Conservation (phyloP, 2,329 filamentous ascomycete species). For the Sporothrix brunneoviolacea region DNA sequence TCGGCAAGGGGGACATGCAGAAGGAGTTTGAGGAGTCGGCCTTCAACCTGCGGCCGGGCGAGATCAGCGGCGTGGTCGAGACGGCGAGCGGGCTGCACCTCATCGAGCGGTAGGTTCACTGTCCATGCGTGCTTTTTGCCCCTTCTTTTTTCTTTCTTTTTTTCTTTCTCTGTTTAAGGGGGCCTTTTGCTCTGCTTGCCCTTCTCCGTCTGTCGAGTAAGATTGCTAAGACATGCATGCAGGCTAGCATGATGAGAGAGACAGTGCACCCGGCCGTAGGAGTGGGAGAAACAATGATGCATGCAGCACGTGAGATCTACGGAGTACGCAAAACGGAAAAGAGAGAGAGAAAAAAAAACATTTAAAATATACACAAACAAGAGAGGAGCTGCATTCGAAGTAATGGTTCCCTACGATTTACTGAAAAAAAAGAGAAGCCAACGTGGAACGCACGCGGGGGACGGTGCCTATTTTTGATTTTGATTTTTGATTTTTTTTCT, state of each 20-base stretch:
- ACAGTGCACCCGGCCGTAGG: neutral
- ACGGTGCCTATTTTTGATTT: too few species aligned
- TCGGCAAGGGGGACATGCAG: conserved; percentile 94
- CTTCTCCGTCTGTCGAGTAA: neutral
- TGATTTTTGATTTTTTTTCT: too few species aligned
- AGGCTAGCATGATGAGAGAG: neutral
- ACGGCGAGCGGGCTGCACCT: conserved; percentile 92
- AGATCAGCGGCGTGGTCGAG: conserved; percentile 82
- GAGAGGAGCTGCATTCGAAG: too few species aligned
- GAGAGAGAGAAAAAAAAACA: too few species aligned
- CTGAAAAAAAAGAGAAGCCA: too few species aligned
- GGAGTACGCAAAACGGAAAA: too few species aligned
- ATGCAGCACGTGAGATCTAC: too few species aligned
- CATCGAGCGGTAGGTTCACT: conserved; percentile 70
- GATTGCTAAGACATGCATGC: neutral
- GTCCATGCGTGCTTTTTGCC: neutral
- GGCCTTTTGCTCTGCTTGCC: neutral
- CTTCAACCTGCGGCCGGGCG: conserved; percentile 78
- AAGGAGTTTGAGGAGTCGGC: conserved; percentile 96
- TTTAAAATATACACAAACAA: too few species aligned
- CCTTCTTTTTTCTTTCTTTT: neutral
- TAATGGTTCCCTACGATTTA: too few species aligned
- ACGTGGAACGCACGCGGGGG: too few species aligned
- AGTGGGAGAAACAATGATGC: too few species aligned
- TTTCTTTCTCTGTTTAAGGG: too few species aligned